Base-by-base conservation (phyloP, 106 monocot species). In the Acanthochlamys bracteata region DNA sequence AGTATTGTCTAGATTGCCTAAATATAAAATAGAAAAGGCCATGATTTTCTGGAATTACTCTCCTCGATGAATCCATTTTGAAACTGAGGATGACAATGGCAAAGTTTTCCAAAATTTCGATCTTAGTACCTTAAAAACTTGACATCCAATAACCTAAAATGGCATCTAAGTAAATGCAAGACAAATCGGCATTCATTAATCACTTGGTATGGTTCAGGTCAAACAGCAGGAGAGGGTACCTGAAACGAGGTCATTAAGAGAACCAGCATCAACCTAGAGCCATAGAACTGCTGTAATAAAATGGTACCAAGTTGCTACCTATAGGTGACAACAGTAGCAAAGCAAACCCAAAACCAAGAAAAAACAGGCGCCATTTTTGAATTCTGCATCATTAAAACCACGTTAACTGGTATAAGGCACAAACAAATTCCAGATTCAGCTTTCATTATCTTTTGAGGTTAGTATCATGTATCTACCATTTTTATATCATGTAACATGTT, bases 231-330 rank as follows among this genome's bases (percentile, higher is more conserved):
- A 25, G 46, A 14, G 13, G 59, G 21, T 76, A 99, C 98, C 98
- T 99, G 98, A 71, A 89, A 99, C 39, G 85, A 75, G 66, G 92
- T 46, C 21, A 99, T 46, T 72, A 99, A 77, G 22, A 91, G 63
- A 60, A 99, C 89, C 73, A 84, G 91, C 41, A 98, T 47, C 57
- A 88, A 10, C 91, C 96, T 52, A 91, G 61, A 67, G 72, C 83
- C 91, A 98, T 92, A 25, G 96, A 91, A 74, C 83, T 83, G 79
- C 91, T 83, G 64, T 91, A 91, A 61, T 98, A 98, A 74, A 98
- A 98, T 41, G 91, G 91, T 15, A 74, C 88, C 88, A 91, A 98
- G 33, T 71, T 81, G 54, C 96, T 98, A 56, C 88, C 70, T 63
- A 79, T 76, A 22, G 96, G 96, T 61, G 96, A 84, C 42, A 81